Evolutionary conservation across 2,329 filamentous ascomycete genomes (phyloP), one percentile per base, ranked within the genome.

Genomic region (Orbilia brochopaga): DNA sequence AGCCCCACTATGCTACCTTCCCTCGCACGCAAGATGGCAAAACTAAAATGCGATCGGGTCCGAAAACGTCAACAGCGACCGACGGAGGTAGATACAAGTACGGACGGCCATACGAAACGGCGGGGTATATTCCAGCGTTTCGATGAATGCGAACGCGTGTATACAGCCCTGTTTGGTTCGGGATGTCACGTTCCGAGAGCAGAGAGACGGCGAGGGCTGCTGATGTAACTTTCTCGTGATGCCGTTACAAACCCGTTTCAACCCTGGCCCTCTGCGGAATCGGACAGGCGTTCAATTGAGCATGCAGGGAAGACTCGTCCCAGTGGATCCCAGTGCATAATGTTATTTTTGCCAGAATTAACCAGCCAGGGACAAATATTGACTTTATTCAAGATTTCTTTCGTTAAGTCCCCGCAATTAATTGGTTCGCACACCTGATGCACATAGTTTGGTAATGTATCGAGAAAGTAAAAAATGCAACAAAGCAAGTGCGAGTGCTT

Each of bases 191-290:
- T 17, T 17, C 37, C 37, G 37, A 42, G 37, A 42, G 37, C 13
- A 42, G 37, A 42, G n/a, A 5, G n/a, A 42, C 11, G 13, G 37
- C 37, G 37, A 42, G 37, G 37, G 37, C 37, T 42, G 37, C 37
- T 42, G 37, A 42, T 42, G 37, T 42, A 42, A 42, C 37, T 42
- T 42, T 42, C 37, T 42, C 37, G 37, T 42, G 37, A 42, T 42
- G n/a, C n/a, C 37, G 37, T 42, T 42, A 42, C 37, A 42, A 42
- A 42, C 37, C 37, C 37, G 37, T 42, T 42, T 42, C 37, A 42
- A 42, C 37, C 37, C 37, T 42, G 37, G 37, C 11, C 11, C 5
- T 15, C n/a, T 13, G 13, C n/a, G 37, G 13, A 13, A 3, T 13
- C 13, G 13, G 13, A 15, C 11, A 42, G 13, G 37, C 13, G 2